Percentiles rank a stretch among this genome's conserved stretches.
Evolutionary conservation across 2,329 filamentous ascomycete genomes (phyloP).

Genomic region (Plenodomus lindquistii): DNA sequence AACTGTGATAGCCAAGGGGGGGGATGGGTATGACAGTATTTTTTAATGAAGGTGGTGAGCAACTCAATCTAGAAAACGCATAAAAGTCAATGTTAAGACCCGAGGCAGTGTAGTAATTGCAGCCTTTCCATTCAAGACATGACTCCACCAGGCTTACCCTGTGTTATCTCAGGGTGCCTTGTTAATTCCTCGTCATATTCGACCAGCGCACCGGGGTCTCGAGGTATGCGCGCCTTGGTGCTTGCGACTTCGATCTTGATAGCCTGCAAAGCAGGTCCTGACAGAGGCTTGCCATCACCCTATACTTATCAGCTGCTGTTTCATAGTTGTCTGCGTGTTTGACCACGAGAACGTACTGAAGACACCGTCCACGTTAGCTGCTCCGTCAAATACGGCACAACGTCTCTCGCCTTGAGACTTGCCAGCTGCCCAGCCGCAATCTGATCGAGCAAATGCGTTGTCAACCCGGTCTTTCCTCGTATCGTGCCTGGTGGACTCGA

Average conservation of each 20-base stretch:
- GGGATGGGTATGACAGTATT: too few species aligned
- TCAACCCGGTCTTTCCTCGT: slow-evolving; percentile 28
- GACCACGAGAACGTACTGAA: slow-evolving; percentile 24
- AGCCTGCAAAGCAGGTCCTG: slow-evolving; percentile 1
- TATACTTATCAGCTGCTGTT: too few species aligned
- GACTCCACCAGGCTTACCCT: slow-evolving; percentile 13
- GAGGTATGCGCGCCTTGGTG: slow-evolving; percentile 19
- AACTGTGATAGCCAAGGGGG: too few species aligned
- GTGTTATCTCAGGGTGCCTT: slow-evolving; percentile 21
- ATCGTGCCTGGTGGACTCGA: slow-evolving; percentile 6
- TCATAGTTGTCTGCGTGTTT: too few species aligned
- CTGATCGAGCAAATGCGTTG: slow-evolving; percentile 27
- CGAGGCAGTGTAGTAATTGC: background rate
- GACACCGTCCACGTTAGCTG: slow-evolving; percentile 35
- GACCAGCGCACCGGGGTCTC: slow-evolving; percentile 13
- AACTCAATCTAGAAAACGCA: too few species aligned
- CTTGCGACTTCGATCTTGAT: slow-evolving; percentile 24
- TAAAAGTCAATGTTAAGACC: too few species aligned
- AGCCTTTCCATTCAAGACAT: background rate
- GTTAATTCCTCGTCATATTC: slow-evolving; percentile 16
- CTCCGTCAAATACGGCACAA: slow-evolving; percentile 32
- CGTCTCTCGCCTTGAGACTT: slow-evolving; percentile 22
- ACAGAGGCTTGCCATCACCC: slow-evolving; percentile 12
- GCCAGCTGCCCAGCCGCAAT: slow-evolving; percentile 20
- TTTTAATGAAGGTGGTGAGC: too few species aligned